A percentile compares a stretch with the other conserved stretches of the same genome.
Conservation (phyloP, 2,329 filamentous ascomycete species). For the Colletotrichum brevisporum region DNA sequence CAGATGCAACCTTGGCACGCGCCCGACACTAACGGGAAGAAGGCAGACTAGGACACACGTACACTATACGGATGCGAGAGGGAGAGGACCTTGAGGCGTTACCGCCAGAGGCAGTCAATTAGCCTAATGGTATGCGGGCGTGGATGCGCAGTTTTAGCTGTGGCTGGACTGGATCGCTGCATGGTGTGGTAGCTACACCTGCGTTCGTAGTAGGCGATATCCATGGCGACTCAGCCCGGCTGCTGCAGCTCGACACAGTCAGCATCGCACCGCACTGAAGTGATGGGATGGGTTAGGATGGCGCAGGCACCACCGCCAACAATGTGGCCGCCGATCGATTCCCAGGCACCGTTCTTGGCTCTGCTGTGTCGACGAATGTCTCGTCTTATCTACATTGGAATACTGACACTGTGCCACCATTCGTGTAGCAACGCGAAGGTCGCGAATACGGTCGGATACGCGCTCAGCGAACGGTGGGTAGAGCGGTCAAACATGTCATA, state of each 20-base stretch:
- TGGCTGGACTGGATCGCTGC: not conserved
- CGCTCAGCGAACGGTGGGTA: constrained; percentile 3
- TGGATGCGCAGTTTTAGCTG: not conserved
- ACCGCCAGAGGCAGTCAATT: not conserved
- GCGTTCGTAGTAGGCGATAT: too few relatives aligned
- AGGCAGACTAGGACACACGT: not conserved
- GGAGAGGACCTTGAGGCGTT: too few relatives aligned
- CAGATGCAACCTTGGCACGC: not conserved
- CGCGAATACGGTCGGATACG: constrained; percentile 19
- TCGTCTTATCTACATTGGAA: constrained; percentile 14
- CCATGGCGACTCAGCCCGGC: not conserved
- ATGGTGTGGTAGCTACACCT: not conserved
- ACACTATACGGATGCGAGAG: not conserved
- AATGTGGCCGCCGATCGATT: constrained; percentile 29
- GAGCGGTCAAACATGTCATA: constrained; percentile 3
- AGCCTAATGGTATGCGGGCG: not conserved
- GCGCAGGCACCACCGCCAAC: constrained; percentile 14
- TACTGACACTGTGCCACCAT: not conserved
- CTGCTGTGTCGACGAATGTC: constrained; percentile 18
- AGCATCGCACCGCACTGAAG: not conserved
- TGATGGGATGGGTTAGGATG: not conserved
- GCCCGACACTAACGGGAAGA: not conserved
- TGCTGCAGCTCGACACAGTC: constrained; percentile 1
- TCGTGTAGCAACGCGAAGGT: not conserved
- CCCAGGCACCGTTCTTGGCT: constrained; percentile 35